Percentiles rank a stretch among this genome's conserved stretches.
phyloP scores from a whole-genome alignment of 2,329 filamentous ascomycete species.

The Colletotrichum gigasporum region DNA sequence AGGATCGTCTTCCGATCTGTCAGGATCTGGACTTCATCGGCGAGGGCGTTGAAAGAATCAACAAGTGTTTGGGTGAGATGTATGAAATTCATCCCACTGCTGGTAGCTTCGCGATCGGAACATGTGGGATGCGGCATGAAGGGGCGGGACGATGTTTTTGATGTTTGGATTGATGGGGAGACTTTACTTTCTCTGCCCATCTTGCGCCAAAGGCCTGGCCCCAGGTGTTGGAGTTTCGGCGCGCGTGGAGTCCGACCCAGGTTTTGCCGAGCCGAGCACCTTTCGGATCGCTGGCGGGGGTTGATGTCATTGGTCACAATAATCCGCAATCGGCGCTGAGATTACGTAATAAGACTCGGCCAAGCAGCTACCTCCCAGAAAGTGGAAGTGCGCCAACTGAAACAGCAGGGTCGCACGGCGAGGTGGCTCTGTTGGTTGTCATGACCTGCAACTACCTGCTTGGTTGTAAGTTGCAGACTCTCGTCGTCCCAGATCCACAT shows the following conservation, averaged over 20 bases:
- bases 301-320: constrained; percentile 27
- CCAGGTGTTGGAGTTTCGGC: constrained; percentile 10
- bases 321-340: constrained; percentile 11
- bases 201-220: constrained; percentile 22
- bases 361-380: constrained; percentile 13
- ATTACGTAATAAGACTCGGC: constrained; percentile 18
- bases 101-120: constrained; percentile 26
- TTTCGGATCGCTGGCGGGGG: constrained; percentile 11
- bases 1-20: constrained; percentile 72
- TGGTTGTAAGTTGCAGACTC: no score
- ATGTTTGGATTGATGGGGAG: constrained; percentile 25
- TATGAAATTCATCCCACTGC: constrained; percentile 52
- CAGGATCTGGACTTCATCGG: constrained; percentile 71
- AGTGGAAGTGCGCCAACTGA: background rate
- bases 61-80: constrained; percentile 65
- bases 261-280: constrained; percentile 29
- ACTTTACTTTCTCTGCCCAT: constrained; percentile 28
- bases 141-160: constrained; percentile 19
- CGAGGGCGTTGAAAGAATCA: constrained; percentile 71
- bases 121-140: constrained; percentile 30
- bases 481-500: no score
- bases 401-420: no score
- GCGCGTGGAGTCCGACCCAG: constrained; percentile 24
- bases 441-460: no score
- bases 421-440: no score